Conservation (phyloP, 2,329 filamentous ascomycete species). For the Zymoseptoria ardabiliae region DNA sequence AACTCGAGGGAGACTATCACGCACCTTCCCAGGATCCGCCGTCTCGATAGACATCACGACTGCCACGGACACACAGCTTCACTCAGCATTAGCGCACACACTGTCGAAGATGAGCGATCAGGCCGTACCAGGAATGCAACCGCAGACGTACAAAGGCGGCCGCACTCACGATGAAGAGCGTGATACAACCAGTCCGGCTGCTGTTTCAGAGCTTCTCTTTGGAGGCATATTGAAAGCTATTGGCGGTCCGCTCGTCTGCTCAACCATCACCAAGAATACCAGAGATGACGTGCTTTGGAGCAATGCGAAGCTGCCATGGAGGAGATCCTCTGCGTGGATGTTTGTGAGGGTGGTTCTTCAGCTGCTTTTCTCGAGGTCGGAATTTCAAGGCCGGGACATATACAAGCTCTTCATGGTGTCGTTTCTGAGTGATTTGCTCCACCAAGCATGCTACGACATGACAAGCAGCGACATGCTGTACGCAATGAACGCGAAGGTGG, state of each 20-base stretch:
- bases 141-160: constrained; percentile 42
- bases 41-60: constrained; percentile 28
- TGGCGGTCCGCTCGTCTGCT: neutral
- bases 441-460: neutral
- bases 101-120: constrained; percentile 15
- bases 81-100: constrained; percentile 8
- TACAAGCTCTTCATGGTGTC: constrained; percentile 10
- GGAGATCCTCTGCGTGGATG: constrained; percentile 56
- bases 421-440: constrained; percentile 2
- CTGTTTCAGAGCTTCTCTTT: constrained; percentile 52
- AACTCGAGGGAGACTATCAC: constrained; percentile 46
- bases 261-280: constrained; percentile 48
- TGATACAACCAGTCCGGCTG: constrained; percentile 49
- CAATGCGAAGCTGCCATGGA: constrained; percentile 48
- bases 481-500: constrained; percentile 8
- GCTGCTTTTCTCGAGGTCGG: constrained; percentile 38
- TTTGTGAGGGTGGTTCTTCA: constrained; percentile 53
- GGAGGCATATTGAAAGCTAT: constrained; percentile 11
- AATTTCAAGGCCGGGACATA: neutral
- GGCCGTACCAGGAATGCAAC: constrained; percentile 12
- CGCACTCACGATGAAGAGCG: constrained; percentile 46
- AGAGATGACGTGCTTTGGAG: constrained; percentile 53
- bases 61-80: constrained; percentile 25
- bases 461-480: constrained; percentile 2
- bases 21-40: constrained; percentile 54